phyloP scores from a whole-genome alignment of 2,329 filamentous ascomycete species.

The Mollisia scopiformis region DNA sequence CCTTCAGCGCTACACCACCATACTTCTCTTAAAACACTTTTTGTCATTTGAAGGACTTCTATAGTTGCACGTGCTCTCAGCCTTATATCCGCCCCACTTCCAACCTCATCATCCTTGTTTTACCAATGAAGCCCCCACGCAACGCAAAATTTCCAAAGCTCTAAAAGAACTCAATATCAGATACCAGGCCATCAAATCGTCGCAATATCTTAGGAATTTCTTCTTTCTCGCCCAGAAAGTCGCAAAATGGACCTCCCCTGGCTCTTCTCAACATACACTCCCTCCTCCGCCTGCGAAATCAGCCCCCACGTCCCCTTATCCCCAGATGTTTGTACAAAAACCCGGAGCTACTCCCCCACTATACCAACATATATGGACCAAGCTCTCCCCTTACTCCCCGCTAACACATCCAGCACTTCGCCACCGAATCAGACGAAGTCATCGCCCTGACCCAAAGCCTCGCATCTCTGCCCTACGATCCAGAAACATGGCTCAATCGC shows the following conservation, averaged over 20 bases:
- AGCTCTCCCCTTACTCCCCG: constrained; percentile 3
- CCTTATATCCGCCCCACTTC: not conserved
- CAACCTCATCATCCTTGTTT: not conserved
- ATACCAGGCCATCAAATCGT: not conserved
- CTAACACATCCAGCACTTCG: constrained; percentile 25
- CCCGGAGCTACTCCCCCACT: too few relatives aligned
- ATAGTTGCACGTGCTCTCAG: not conserved
- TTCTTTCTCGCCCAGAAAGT: constrained; percentile 11
- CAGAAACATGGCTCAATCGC: constrained; percentile 32
- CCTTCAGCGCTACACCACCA: too few relatives aligned
- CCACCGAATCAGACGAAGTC: constrained; percentile 24
- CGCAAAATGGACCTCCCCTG: constrained; percentile 28
- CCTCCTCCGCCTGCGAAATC: constrained; percentile 31
- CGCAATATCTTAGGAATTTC: too few relatives aligned
- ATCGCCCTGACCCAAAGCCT: constrained; percentile 25
- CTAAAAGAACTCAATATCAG: not conserved
- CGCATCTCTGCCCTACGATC: constrained; percentile 30
- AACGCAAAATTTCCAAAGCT: not conserved
- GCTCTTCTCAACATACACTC: constrained; percentile 23
- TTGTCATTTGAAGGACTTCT: too few relatives aligned
- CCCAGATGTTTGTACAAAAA: constrained; percentile 29
- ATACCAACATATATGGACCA: too few relatives aligned
- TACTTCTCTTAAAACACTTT: too few relatives aligned
- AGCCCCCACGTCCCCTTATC: constrained; percentile 22
- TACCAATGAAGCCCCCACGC: not conserved